Conservation (phyloP, 495 filamentous ascomycete genomes). For the Penicillium cataractarum region DNA sequence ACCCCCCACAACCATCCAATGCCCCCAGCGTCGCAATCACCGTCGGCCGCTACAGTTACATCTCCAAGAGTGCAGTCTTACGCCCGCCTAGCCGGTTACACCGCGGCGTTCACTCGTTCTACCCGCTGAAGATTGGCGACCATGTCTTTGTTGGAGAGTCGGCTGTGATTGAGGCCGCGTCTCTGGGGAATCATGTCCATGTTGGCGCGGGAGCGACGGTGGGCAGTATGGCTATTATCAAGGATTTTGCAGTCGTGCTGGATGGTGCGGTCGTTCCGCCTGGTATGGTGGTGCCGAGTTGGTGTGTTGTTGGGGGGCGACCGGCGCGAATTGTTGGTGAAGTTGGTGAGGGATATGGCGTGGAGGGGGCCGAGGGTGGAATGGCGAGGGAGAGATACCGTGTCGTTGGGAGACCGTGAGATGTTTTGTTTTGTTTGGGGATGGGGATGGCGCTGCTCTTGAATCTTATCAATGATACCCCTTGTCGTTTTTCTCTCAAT, state of each 20-base stretch:
- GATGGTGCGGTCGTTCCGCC: constrained; percentile 80
- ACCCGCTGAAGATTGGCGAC: constrained; percentile 87
- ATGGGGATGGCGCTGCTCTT: constrained; percentile 16
- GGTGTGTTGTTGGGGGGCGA: constrained; percentile 79
- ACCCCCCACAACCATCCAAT: constrained; percentile 26
- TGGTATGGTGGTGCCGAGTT: constrained; percentile 90
- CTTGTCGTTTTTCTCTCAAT: constrained; percentile 5
- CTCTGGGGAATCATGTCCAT: constrained; percentile 78
- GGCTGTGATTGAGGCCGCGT: constrained; percentile 76
- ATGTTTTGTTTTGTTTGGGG: constrained; percentile 10
- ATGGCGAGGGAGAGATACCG: constrained; percentile 53
- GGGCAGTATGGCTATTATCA: constrained; percentile 84
- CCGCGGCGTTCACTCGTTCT: constrained; percentile 61
- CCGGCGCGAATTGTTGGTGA: constrained; percentile 85
- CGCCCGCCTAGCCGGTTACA: constrained; percentile 77
- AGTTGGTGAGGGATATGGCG: constrained; percentile 77
- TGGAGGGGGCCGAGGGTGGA: constrained; percentile 52
- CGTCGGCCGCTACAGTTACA: constrained; percentile 86
- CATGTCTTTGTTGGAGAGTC: constrained; percentile 84
- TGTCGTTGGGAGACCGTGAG: constrained; percentile 41
- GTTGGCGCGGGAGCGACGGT: constrained; percentile 75
- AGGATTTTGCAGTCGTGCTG: constrained; percentile 84
- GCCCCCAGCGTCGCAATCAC: constrained; percentile 62
- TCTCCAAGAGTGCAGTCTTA: constrained; percentile 71
- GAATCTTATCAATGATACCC: constrained; percentile 30